phyloP scores from a whole-genome alignment of 257 asterid genomes.

The Solanum chilense region DNA sequence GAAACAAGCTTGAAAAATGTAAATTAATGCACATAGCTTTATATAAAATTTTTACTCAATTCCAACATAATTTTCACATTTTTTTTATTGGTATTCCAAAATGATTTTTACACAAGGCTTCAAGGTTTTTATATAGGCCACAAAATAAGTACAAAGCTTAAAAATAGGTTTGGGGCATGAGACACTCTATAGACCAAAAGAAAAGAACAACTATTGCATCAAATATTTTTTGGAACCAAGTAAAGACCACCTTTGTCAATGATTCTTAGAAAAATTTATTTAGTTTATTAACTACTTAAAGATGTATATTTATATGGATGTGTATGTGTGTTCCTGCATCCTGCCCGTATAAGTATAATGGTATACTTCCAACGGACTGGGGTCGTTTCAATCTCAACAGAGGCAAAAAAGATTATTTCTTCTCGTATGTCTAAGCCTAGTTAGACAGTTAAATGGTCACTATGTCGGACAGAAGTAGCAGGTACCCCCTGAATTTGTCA shows the following conservation, averaged over 20 bases:
- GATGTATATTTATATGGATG: neutral
- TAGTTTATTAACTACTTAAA: neutral
- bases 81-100: neutral
- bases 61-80: neutral
- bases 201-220: neutral
- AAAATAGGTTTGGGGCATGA: neutral
- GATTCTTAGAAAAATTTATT: neutral
- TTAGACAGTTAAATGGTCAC: neutral
- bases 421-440: neutral
- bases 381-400: neutral
- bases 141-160: neutral
- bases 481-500: neutral
- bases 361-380: neutral
- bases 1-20: neutral
- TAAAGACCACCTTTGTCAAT: neutral
- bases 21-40: neutral
- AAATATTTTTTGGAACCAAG: neutral
- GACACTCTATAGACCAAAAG: neutral
- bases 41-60: neutral
- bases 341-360: neutral
- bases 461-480: neutral
- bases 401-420: neutral
- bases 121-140: neutral
- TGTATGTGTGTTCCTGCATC: neutral
- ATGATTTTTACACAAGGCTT: neutral